phyloP scores from a whole-genome alignment of 805 yeast genomes.

The Metschnikowia corniflorae region DNA sequence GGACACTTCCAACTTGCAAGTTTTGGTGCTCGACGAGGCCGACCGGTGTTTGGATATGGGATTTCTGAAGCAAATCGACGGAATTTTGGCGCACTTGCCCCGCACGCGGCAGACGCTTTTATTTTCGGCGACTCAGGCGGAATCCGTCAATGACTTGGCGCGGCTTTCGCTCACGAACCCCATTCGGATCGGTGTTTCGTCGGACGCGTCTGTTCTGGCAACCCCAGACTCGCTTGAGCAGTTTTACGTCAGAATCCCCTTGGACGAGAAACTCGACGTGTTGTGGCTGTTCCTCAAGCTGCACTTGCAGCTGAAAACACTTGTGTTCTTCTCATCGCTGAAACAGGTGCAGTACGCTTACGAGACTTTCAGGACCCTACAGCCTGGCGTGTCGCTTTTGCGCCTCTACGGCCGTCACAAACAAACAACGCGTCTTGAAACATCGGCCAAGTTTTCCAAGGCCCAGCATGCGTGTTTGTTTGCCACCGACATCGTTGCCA shows the following conservation, averaged over 20 bases:
- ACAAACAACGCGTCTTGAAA: slow-evolving; percentile 83
- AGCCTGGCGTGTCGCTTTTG: slow-evolving; percentile 86
- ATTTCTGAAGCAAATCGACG: slow-evolving; percentile 77
- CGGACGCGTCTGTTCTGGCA: slow-evolving; percentile 49
- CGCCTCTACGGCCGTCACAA: slow-evolving; percentile 88
- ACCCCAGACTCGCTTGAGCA: slow-evolving; percentile 88
- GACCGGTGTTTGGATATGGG: slow-evolving; percentile 94
- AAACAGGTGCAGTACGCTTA: slow-evolving; percentile 89
- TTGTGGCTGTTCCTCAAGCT: slow-evolving; percentile 83
- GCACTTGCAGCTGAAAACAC: slow-evolving; percentile 73
- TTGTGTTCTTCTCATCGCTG: slow-evolving; percentile 82
- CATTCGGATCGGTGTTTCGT: slow-evolving; percentile 37
- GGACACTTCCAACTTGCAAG: slow-evolving; percentile 69
- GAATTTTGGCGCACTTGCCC: slow-evolving; percentile 73
- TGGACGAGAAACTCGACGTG: slow-evolving; percentile 80
- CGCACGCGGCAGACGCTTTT: slow-evolving; percentile 77
- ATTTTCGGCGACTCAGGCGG: slow-evolving; percentile 88
- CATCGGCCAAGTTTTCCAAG: slow-evolving; percentile 70
- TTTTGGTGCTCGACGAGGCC: slow-evolving; percentile 85
- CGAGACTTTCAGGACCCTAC: slow-evolving; percentile 80
- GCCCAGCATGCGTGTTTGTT: slow-evolving; percentile 78
- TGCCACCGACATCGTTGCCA: slow-evolving; percentile 88
- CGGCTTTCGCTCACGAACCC: slow-evolving; percentile 70
- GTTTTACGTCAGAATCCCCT: slow-evolving; percentile 65
- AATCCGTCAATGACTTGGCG: slow-evolving; percentile 77